Conservation (phyloP, 331 rosid species). For the Cydonia oblonga region DNA sequence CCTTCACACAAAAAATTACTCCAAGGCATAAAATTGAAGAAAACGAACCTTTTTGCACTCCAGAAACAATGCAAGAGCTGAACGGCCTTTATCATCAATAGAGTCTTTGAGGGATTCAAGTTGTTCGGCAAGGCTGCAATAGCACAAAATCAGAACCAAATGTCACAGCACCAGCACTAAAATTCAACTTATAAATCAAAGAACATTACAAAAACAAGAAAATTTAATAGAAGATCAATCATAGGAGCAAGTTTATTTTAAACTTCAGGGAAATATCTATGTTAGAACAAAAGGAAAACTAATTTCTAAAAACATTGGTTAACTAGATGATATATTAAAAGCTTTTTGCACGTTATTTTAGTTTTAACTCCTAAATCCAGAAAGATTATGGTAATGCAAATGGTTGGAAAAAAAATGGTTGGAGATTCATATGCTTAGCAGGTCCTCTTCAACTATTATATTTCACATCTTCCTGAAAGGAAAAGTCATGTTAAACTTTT, state of each 20-base stretch:
- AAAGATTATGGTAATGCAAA: background rate
- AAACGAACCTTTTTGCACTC: constrained; percentile 60
- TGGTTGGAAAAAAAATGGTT: background rate
- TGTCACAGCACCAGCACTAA: background rate
- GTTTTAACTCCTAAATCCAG: background rate
- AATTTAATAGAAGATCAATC: background rate
- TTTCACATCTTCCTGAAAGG: background rate
- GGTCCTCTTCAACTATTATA: background rate
- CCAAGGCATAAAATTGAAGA: constrained; percentile 10
- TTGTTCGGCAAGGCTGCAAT: constrained; percentile 84
- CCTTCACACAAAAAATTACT: background rate
- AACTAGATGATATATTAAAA: background rate
- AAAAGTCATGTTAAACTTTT: too few species aligned
- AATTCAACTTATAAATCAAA: background rate
- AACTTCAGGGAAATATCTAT: background rate
- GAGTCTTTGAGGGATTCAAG: constrained; percentile 71
- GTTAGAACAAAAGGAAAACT: background rate
- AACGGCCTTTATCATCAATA: constrained; percentile 44
- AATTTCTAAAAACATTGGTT: background rate
- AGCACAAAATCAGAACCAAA: constrained; percentile 12
- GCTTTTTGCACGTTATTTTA: background rate
- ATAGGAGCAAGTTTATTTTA: background rate
- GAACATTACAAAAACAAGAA: background rate
- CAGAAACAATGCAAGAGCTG: constrained; percentile 56
- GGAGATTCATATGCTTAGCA: background rate